Conservation (phyloP, 2,329 filamentous ascomycete species). For the Leptographium lundbergii region DNA sequence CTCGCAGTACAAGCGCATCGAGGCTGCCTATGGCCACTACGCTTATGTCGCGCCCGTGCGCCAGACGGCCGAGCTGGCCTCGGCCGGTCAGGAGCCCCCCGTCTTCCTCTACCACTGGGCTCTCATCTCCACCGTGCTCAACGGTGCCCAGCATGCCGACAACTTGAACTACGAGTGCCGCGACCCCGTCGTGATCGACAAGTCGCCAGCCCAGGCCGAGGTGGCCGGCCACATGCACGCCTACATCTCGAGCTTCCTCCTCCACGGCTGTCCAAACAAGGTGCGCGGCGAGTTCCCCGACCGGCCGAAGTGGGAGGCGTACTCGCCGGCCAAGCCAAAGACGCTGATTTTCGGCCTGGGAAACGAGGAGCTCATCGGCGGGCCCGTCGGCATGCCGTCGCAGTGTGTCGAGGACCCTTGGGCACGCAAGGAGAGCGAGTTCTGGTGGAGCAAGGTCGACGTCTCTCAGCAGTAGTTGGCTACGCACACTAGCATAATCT, state of each 20-base stretch:
- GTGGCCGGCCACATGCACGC: slow-evolving; percentile 29
- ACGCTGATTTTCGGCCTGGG: slow-evolving; percentile 31
- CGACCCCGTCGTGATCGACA: slow-evolving; percentile 19
- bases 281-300: neutral
- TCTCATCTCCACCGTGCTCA: slow-evolving; percentile 26
- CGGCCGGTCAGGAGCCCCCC: slow-evolving; percentile 20
- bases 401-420: slow-evolving; percentile 27
- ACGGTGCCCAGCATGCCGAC: slow-evolving; percentile 34
- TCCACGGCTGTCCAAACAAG: slow-evolving; percentile 21
- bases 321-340: slow-evolving; percentile 4
- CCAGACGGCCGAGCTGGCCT: slow-evolving; percentile 28
- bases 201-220: slow-evolving; percentile 27
- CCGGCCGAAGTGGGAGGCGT: slow-evolving; percentile 1
- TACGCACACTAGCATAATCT: neutral
- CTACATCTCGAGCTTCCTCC: slow-evolving; percentile 36
- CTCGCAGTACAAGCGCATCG: slow-evolving; percentile 39
- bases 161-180: slow-evolving; percentile 35
- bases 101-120: slow-evolving; percentile 44
- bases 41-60: slow-evolving; percentile 38
- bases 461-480: slow-evolving; percentile 9
- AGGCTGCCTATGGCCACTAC: slow-evolving; percentile 41
- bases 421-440: slow-evolving; percentile 28
- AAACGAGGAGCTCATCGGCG: slow-evolving; percentile 35
- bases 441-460: slow-evolving; percentile 31
- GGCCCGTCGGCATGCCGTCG: slow-evolving; percentile 21